Evolutionary conservation across 768 basidiomycete species (phyloP).

Genomic region (Hygrocybe coccinea): DNA sequence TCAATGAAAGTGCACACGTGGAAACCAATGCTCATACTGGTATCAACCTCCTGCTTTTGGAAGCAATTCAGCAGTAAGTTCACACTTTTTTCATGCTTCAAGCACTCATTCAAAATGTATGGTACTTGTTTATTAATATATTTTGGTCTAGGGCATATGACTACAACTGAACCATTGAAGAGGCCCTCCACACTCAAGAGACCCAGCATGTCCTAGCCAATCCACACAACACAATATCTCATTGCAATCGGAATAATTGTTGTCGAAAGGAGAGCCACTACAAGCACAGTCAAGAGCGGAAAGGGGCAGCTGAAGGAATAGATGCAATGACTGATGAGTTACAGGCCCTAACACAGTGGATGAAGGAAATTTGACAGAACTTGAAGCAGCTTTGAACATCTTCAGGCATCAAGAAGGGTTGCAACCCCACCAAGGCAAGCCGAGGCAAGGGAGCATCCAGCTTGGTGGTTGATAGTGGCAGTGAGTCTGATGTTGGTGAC

Average conservation of each 20-base stretch:
- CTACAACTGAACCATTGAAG: background rate
- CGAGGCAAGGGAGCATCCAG: no score
- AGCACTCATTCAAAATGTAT: background rate
- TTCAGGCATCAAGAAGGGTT: no score
- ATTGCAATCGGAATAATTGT: background rate
- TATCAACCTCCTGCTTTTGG: conserved; percentile 15
- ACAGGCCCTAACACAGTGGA: no score
- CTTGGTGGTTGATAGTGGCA: no score
- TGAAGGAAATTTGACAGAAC: no score
- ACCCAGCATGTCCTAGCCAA: background rate
- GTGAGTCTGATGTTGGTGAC: no score
- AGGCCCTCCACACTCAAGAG: background rate
- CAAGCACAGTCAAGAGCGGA: no score
- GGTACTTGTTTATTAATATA: background rate
- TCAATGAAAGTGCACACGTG: conserved; percentile 19
- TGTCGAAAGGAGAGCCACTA: no score
- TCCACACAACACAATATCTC: background rate
- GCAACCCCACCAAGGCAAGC: no score
- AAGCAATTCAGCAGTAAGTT: conserved; percentile 13
- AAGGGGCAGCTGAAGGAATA: no score
- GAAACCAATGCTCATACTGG: conserved; percentile 14
- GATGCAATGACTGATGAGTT: no score
- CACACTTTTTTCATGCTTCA: background rate
- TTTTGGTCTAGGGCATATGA: background rate
- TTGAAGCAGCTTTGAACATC: no score